Evolutionary conservation across 768 basidiomycete species (phyloP).

Genomic region (Saitozyma podzolica): DNA sequence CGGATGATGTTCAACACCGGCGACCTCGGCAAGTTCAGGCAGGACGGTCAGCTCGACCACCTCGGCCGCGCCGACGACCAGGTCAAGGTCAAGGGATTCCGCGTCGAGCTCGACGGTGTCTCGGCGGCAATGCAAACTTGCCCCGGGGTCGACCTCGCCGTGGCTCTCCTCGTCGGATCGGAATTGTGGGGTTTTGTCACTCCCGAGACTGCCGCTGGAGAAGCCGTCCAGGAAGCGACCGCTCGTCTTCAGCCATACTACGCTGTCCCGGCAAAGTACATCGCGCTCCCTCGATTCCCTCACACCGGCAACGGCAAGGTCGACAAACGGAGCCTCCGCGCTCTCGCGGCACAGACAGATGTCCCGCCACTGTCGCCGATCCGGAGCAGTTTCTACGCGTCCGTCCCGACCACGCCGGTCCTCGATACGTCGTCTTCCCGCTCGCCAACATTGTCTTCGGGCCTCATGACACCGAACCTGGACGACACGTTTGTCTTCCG

Average conservation of each 20-base stretch:
- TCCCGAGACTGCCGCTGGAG: slow-evolving; percentile 53
- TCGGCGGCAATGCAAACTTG: slow-evolving; percentile 64
- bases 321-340: slow-evolving; percentile 40
- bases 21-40: slow-evolving; percentile 62
- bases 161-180: slow-evolving; percentile 59
- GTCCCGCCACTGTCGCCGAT: no score
- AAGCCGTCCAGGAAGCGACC: slow-evolving; percentile 57
- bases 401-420: neutral
- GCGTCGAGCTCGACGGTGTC: slow-evolving; percentile 66
- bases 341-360: slow-evolving; percentile 17
- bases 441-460: neutral
- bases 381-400: neutral
- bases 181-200: slow-evolving; percentile 64
- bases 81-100: slow-evolving; percentile 66
- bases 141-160: slow-evolving; percentile 56
- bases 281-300: slow-evolving; percentile 58
- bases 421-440: neutral
- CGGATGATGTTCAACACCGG: slow-evolving; percentile 66
- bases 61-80: slow-evolving; percentile 66
- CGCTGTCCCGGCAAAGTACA: slow-evolving; percentile 59
- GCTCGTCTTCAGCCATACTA: slow-evolving; percentile 64
- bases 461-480: neutral
- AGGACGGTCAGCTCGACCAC: slow-evolving; percentile 61
- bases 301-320: slow-evolving; percentile 59
- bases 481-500: neutral